Evolutionary conservation across 345 rosid species (phyloP), one percentile per base, ranked within the genome.

Genomic region (Pseudoturritis turrita): DNA sequence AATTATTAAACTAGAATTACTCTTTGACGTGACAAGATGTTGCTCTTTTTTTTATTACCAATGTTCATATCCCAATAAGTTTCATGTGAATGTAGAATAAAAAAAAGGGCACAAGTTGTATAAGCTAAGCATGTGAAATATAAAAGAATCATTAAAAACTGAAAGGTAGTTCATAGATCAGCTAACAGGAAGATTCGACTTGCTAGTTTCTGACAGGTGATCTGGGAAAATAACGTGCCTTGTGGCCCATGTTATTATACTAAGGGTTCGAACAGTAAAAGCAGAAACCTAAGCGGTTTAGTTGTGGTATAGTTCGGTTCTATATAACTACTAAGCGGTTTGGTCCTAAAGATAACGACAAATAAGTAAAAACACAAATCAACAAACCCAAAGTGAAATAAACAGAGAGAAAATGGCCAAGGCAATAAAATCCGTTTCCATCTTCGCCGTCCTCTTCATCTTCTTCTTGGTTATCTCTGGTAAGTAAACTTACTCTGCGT

Each of bases 381-480:
- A 29, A 5, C 35, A 29, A 29, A 37, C 36, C 12, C 19, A 15
- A 50, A 65, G 36, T 35, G 21, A 22, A 7, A 50, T 37, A 50
- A 14, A 65, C 15, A 29, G 15, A 59, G 58, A 46, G 6, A 52
- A 68, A 53, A 69, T 68, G 69, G 62, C 56, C 1, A 62, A 43
- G 64, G 18, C 74, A 28, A 35, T 62, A 0, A 75, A 68, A 13
- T 22, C 43, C 3, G 18, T 36, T 62, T 75, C 74, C 58, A 62
- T 62, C 40, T 68, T 75, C 12, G 58, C n/a, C 3, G 58, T 62
- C 18, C 7, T 23, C 41, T 36, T 61, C 58, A 18, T 68, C 57
- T 33, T 68, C 65, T 62, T 75, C 51, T 61, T 75, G 14, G 43
- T 68, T 17, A 54, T 75, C 19, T 68, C 68, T 4, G 71, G 79